A percentile compares a stretch with the other conserved stretches of the same genome.
Conservation (phyloP, 2,329 filamentous ascomycete genomes). For the Colletotrichum sojae region DNA sequence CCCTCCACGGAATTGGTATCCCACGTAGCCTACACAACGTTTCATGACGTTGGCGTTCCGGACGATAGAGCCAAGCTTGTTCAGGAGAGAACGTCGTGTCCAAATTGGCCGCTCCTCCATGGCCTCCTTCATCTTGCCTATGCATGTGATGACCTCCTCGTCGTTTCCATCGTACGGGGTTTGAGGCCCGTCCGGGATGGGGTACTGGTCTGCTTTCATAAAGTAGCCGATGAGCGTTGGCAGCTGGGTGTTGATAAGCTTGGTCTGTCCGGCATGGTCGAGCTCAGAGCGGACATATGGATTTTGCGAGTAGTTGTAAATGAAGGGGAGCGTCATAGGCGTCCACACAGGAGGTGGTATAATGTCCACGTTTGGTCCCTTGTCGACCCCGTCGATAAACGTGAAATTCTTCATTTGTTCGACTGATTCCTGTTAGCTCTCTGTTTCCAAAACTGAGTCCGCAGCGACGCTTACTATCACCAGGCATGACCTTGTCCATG, state of each 20-base stretch:
- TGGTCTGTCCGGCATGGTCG: conserved; percentile 66
- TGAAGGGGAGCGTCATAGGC: conserved; percentile 80
- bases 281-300: conserved; percentile 77
- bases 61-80: conserved; percentile 71
- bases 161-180: conserved; percentile 72
- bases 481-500: conserved; percentile 77
- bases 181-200: conserved; percentile 73
- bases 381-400: conserved; percentile 71
- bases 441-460: conserved; percentile 46
- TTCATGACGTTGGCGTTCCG: conserved; percentile 74
- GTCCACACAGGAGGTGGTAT: conserved; percentile 86
- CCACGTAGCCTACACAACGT: conserved; percentile 84
- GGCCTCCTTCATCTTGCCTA: conserved; percentile 74
- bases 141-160: conserved; percentile 72
- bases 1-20: conserved; percentile 93
- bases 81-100: conserved; percentile 86
- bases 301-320: conserved; percentile 89
- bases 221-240: conserved; percentile 73
- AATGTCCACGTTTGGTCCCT: conserved; percentile 74
- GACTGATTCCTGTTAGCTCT: conserved; percentile 59
- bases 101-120: conserved; percentile 85
- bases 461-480: conserved; percentile 70
- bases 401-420: conserved; percentile 68
- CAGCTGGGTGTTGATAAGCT: conserved; percentile 70
- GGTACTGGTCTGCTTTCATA: conserved; percentile 72